Evolutionary conservation across 2,329 filamentous ascomycete genomes (phyloP), one percentile per base, ranked within the genome.

Genomic region (Ophiostoma piceae): DNA sequence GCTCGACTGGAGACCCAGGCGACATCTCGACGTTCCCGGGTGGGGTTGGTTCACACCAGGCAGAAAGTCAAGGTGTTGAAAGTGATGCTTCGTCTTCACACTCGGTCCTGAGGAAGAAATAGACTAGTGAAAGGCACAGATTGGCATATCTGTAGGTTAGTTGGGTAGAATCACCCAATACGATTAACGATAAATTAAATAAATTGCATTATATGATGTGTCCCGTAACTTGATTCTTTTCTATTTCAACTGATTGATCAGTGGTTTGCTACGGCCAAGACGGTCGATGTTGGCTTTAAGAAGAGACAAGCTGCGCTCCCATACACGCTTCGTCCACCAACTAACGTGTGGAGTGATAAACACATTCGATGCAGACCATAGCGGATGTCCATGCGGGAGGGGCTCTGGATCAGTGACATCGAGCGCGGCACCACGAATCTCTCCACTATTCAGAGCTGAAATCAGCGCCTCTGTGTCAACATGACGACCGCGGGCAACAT

Each of bases 371-470:
- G 85, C 79, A 62, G 81, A 82, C 88, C 88, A 90, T 60, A 90
- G 77, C 73, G 85, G 82, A 75, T 87, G 83, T 57, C 87, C 84
- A 4, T 76, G 73, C 0, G 87, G 88, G 71, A 91, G 76, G 0
- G 88, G 88, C 75, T 91, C 88, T 0, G 88, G 88, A 73, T 90
- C 87, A 2, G 88, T 86, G 1, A 90, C 88, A 77, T 90, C 88
- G 65, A 90, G 78, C 1, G 87, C 87, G 0, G 88, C 88, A n/a
- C 88, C 88, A 12, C 77, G 29, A 43, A 74, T 74, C 69, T 70
- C 69, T 39, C 72, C 14, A 4, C 4, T 32, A 19, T 39, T 35
- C 5, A 71, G 51, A 7, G 67, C 69, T 1, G 37, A 32, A 7
- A 68, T 41, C 66, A 94, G 76, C 1, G 86, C 89, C 1, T 83